Base-by-base conservation (phyloP, 768 basidiomycete species). In the Coprinellus micaceus region DNA sequence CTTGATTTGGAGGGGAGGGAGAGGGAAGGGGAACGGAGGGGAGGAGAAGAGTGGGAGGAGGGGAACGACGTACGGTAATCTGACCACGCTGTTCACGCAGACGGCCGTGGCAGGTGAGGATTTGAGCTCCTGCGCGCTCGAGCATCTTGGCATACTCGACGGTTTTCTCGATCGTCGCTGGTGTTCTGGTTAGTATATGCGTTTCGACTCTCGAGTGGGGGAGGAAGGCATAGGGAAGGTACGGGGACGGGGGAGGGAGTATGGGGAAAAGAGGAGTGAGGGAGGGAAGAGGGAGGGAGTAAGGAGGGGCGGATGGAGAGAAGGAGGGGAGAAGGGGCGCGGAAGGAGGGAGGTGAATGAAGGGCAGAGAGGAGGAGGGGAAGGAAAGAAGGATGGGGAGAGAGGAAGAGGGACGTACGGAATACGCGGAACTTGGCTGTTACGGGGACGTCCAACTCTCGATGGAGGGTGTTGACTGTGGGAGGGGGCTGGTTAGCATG, bases 351-450 rank as follows among this genome's bases (percentile, higher is more conserved):
- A 58, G 54, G 37, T 36, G 26, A 51, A n/a, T 36, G 12, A 29
- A n/a, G n/a, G n/a, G n/a, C n/a, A n/a, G n/a, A n/a, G n/a, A n/a
- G n/a, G n/a, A n/a, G 17, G 33, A 7, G 4, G 47, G 25, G 19
- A 24, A 10, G 47, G 12, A 28, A 36, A 22, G 25, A n/a, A n/a
- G 49, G 19, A 29, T 5, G 19, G 49, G 17, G 26, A 28, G 24
- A 28, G 19, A n/a, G 28, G 9, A 58, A 43, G 17, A 58, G 54
- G 37, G 36, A 26, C 48, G 30, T 36, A 19, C 28, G 82, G 68
- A 95, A 98, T 2, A 96, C 85, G 7, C 97, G 85, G 70, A 98
- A 97, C 67, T 99, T 98, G 44, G 94, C 97, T 0, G 94, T 97
- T 2, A 98, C 94, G 2, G 97, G 97, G n/a, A 97, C 76, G 1